Evolutionary conservation across 495 filamentous ascomycete species (phyloP), one percentile per base, ranked within the genome.

Genomic region (Aspergillus cristatus): DNA sequence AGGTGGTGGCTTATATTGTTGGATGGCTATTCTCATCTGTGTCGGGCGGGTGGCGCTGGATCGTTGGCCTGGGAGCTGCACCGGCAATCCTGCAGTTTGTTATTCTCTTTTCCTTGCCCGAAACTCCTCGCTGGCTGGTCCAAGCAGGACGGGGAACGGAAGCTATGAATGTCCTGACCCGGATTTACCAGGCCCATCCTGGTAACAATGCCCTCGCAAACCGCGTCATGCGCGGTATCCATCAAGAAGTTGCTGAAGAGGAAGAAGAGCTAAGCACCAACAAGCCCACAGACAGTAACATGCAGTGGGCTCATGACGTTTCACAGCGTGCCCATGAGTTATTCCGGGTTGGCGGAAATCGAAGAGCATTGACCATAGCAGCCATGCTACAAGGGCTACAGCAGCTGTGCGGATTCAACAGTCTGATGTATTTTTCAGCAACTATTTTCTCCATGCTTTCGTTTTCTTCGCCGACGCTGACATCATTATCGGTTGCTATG

Each of bases 381-480:
- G 86, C 84, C 60, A 72, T 90, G 44, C 71, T 94, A 2, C 88
- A 94, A 53, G 85, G 78, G 0, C 59, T 87, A n/a, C 89, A 95
- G 55, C 89, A 96, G 48, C 70, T 93, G 12, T 91, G 82, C 45
- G 89, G 89, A 6, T 96, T 94, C 57, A 94, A 94, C 60, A 82
- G 81, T 32, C 70, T 95, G 10, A 96, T 96, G 89, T 96, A 96
- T 55, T 95, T 89, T 56, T 89, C 86, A 6, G 84, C 86, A 3
- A 94, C 87, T 4, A 86, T 96, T 20, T 96, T 96, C 55, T 68
- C 78, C 8, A 62, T 86, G 18, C 66, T 94, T 14, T 81, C 82
- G 2, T 94, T 95, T 57, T 68, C 70, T 20, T 79, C 76, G 13
- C 89, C 89, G 17, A 94, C 85, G 0, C 68, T 90, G 32, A 86